Conservation (phyloP, 176 grass and related monocot species). For the Musa troglodytarum region DNA sequence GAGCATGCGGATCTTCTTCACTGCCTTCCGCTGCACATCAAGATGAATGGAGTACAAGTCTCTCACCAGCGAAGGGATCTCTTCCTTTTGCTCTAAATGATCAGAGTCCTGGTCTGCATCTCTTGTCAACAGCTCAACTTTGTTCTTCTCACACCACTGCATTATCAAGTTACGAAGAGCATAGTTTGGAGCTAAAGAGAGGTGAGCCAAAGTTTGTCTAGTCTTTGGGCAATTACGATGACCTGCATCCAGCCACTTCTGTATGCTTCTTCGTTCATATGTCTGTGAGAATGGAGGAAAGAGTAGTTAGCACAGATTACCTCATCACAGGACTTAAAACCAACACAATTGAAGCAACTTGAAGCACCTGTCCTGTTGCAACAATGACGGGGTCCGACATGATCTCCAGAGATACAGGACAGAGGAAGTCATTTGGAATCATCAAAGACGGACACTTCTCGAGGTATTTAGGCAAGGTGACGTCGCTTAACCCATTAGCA, state of each 20-base stretch:
- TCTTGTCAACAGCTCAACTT: conserved; percentile 37
- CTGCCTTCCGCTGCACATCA: conserved; percentile 43
- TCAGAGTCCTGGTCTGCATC: conserved; percentile 10
- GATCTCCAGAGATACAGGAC: conserved; percentile 62
- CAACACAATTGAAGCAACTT: background rate
- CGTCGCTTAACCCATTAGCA: conserved; percentile 42
- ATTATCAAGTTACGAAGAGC: conserved; percentile 59
- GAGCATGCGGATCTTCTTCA: conserved; percentile 45
- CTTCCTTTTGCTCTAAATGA: conserved; percentile 21
- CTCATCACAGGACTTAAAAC: background rate
- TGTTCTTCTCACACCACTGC: conserved; percentile 59
- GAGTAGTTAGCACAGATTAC: background rate
- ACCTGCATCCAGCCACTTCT: conserved; percentile 54
- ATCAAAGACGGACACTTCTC: conserved; percentile 76
- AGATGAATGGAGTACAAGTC: conserved; percentile 42
- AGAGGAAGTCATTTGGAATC: conserved; percentile 69
- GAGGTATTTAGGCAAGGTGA: conserved; percentile 58
- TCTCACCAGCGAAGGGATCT: conserved; percentile 39
- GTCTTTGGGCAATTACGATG: conserved; percentile 62
- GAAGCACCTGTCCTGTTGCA: conserved; percentile 29
- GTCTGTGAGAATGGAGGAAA: conserved; percentile 25
- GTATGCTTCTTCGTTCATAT: conserved; percentile 43
- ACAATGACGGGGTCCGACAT: conserved; percentile 65
- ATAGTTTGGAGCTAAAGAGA: conserved; percentile 47
- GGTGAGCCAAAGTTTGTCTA: conserved; percentile 36